Conservation (phyloP, 2,329 filamentous ascomycete species). For the Coniochaeta sp. region DNA sequence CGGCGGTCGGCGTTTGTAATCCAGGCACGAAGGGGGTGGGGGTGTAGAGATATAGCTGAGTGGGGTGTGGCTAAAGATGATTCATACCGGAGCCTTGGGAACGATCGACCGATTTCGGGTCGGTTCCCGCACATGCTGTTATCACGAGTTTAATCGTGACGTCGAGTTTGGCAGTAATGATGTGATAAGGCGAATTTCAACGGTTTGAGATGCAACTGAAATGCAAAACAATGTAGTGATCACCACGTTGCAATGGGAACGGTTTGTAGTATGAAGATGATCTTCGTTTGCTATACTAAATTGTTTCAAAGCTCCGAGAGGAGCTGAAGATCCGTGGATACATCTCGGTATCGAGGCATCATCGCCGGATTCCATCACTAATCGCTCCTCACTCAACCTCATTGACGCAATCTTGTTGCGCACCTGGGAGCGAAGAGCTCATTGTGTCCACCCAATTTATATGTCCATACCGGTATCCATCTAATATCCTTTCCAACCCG, state of each 20-base stretch:
- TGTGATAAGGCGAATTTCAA: background rate
- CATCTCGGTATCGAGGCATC: background rate
- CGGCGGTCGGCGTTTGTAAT: background rate
- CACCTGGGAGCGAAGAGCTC: conserved; percentile 7
- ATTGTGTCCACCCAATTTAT: background rate
- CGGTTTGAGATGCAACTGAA: background rate
- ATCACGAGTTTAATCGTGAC: background rate
- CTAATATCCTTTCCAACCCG: background rate
- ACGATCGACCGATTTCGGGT: background rate
- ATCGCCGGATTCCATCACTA: background rate
- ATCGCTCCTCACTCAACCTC: conserved; percentile 7
- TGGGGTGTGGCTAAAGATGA: background rate
- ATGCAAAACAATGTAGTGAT: background rate
- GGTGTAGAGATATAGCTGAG: background rate
- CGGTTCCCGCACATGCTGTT: background rate
- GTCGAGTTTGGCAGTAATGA: background rate
- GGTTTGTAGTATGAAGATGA: background rate
- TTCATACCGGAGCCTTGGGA: background rate
- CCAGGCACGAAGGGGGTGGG: background rate
- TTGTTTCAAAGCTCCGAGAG: background rate
- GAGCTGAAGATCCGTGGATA: background rate
- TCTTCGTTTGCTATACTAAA: conserved; percentile 1
- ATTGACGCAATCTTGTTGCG: background rate
- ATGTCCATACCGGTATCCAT: background rate
- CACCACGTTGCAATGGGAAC: background rate